Evolutionary conservation across 768 basidiomycete genomes (phyloP).

Genomic region (Fibroporia radiculosa): DNA sequence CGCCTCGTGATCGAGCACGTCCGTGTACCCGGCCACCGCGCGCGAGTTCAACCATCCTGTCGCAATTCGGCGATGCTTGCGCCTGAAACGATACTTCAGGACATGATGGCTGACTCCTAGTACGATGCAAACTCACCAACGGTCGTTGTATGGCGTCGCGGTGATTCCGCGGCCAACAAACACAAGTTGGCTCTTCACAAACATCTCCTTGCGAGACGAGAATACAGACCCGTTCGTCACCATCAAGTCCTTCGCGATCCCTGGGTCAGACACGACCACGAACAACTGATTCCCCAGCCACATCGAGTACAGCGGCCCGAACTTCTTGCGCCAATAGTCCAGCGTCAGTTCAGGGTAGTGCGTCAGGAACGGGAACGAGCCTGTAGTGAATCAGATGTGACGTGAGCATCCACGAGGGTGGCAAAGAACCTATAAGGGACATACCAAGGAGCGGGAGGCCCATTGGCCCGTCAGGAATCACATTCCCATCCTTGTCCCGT

Average conservation of each 20-base stretch:
- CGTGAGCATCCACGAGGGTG: too few species aligned
- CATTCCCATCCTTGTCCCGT: neutral
- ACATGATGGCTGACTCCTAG: neutral
- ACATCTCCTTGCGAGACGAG: conserved; percentile 39
- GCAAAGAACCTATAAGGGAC: too few species aligned
- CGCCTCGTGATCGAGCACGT: conserved; percentile 21
- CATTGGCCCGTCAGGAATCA: neutral
- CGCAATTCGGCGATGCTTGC: conserved; percentile 36
- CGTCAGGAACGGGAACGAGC: conserved; percentile 29
- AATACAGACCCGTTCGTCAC: conserved; percentile 38
- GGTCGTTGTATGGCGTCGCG: conserved; percentile 35
- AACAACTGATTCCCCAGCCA: conserved; percentile 42
- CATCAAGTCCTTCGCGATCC: conserved; percentile 36
- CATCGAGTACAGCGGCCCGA: conserved; percentile 36
- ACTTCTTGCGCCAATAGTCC: conserved; percentile 20
- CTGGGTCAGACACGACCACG: conserved; percentile 37
- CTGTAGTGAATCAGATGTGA: too few species aligned
- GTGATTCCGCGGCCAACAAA: conserved; percentile 38
- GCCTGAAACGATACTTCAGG: conserved; percentile 19
- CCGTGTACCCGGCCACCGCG: conserved; percentile 29
- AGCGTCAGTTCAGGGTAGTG: conserved; percentile 33
- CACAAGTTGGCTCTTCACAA: conserved; percentile 38
- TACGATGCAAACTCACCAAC: conserved; percentile 23
- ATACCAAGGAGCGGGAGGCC: neutral
- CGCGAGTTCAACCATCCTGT: conserved; percentile 24